Evolutionary conservation across 2,329 filamentous ascomycete species (phyloP).

Genomic region (Ascochyta lentis): DNA sequence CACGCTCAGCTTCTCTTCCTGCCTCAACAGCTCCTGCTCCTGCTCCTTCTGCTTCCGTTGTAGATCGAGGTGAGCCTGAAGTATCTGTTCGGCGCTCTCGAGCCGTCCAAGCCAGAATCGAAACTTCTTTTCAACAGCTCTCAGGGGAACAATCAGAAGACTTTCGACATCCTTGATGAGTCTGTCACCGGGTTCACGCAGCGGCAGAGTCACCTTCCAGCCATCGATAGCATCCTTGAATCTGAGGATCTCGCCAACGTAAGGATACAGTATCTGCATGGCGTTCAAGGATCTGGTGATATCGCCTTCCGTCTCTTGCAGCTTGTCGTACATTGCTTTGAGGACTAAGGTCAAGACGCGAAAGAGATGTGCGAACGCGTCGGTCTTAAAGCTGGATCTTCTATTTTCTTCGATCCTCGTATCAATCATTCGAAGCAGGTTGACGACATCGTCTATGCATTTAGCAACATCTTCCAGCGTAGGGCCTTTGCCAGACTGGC

Average conservation of each 20-base stretch:
- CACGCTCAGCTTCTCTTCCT: neutral
- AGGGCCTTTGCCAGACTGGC: neutral
- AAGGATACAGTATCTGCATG: constrained; percentile 25
- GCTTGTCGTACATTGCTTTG: constrained; percentile 24
- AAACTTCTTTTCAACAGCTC: constrained; percentile 17
- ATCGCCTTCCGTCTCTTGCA: constrained; percentile 10
- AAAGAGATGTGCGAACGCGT: constrained; percentile 39
- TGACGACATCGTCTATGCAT: constrained; percentile 13
- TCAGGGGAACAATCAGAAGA: constrained; percentile 37
- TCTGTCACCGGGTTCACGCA: constrained; percentile 24
- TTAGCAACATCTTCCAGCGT: constrained; percentile 18
- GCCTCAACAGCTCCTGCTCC: constrained; percentile 6
- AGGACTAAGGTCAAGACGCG: constrained; percentile 25
- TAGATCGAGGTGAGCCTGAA: constrained; percentile 8
- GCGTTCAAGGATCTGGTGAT: constrained; percentile 19
- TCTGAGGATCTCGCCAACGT: constrained; percentile 25
- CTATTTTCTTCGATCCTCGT: constrained; percentile 1
- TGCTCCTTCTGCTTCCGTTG: constrained; percentile 16
- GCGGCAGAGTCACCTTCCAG: constrained; percentile 30
- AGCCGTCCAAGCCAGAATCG: constrained; percentile 10
- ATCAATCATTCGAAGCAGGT: constrained; percentile 11
- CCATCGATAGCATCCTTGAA: constrained; percentile 33
- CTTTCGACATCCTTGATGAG: constrained; percentile 33
- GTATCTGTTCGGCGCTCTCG: constrained; percentile 10
- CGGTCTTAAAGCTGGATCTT: constrained; percentile 29